Evolutionary conservation across 1,139 yeast genomes (phyloP).

Genomic region (Diutina scorzettiae): DNA sequence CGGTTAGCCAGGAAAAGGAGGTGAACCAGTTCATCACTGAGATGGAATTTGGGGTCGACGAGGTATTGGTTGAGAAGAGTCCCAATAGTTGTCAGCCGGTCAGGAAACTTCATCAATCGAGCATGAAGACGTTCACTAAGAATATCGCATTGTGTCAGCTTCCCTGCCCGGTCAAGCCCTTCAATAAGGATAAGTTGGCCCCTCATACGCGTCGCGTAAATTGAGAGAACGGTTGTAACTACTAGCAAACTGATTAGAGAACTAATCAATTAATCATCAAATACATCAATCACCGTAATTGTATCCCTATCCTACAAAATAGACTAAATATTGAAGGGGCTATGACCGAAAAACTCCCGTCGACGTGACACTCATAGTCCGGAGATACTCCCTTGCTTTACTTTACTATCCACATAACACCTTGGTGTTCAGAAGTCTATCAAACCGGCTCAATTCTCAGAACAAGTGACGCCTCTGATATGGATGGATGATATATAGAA

Average conservation of each 20-base stretch:
- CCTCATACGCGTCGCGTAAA: background rate
- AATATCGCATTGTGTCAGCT: constrained; percentile 68
- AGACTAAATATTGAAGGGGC: background rate
- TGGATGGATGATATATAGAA: background rate
- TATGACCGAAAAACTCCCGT: constrained; percentile 5
- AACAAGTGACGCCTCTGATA: constrained; percentile 1
- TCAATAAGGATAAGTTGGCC: constrained; percentile 77
- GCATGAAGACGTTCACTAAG: constrained; percentile 32
- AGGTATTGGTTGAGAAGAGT: constrained; percentile 64
- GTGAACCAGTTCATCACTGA: constrained; percentile 75
- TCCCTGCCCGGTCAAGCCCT: constrained; percentile 93
- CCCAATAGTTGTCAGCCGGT: constrained; percentile 75
- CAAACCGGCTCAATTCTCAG: background rate
- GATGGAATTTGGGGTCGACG: constrained; percentile 30
- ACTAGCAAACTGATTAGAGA: too few species aligned
- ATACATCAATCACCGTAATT: too few species aligned
- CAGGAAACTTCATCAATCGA: constrained; percentile 67
- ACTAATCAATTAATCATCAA: too few species aligned
- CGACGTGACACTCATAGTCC: constrained; percentile 4
- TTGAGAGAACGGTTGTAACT: too few species aligned
- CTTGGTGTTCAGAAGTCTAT: background rate
- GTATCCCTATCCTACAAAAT: too few species aligned
- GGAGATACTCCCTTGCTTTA: constrained; percentile 5
- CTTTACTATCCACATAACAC: background rate
- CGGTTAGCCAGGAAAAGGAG: constrained; percentile 85